Evolutionary conservation across 2,329 filamentous ascomycete species (phyloP), one percentile per base, ranked within the genome.

Genomic region (Botrytis aclada): DNA sequence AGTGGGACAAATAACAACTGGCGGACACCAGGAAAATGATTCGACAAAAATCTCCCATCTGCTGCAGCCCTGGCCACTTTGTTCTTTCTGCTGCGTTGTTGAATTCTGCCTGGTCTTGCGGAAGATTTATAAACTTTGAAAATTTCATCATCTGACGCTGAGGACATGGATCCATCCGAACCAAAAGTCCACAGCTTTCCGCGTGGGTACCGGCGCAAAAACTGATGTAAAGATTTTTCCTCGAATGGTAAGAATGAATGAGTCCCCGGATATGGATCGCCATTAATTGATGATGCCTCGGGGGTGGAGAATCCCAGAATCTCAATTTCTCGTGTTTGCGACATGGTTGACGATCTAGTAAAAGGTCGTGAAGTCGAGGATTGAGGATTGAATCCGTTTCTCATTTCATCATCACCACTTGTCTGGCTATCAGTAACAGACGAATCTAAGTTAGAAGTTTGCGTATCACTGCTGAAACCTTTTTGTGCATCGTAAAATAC

Each of bases 121-220:
- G 61, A 72, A 69, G 71, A 71, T 37, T 43, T 54, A 39, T 71
- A 72, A 1, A 61, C 62, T 25, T 58, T 74, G 3, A 54, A 56
- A 16, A 34, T 47, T 22, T 85, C 83, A 54, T 85, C 84, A 54
- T 85, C 84, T 1, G 84, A 84, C 2, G 83, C 83, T 7, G 83
- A 83, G 7, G 83, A 83, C 2, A 85, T 74, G 45, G 80, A 76
- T 0, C 83, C 82, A 76, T 84, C 83, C 3, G 79, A 81, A 64
- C 85, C 83, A 72, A 86, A 84, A 1, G 83, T 84, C 84, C 84
- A 86, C 1, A 86, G 76, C 66, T 85, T 84, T 20, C 85, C 85
- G 69, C 83, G 82, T 8, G 83, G 82, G 73, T 86, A 85, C n/a
- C 83, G 82, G 37, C 80, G 81, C 16, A 85, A 77, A 20, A 85